Conservation (phyloP, 345 rosid species). For the Camelina neglecta region DNA sequence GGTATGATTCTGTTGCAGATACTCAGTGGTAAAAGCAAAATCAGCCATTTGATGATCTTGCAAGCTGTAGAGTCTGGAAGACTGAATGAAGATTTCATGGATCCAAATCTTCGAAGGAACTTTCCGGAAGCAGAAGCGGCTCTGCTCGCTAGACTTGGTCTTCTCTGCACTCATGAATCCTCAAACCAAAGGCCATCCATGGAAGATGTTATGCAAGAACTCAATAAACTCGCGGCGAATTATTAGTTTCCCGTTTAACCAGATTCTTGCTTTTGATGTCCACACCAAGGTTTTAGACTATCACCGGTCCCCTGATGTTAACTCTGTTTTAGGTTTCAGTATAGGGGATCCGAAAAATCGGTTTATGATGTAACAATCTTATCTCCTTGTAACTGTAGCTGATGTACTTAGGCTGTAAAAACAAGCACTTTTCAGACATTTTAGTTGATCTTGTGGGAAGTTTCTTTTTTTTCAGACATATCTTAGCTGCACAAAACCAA, state of each 20-base stretch:
- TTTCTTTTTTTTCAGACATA: slow-evolving; percentile 4
- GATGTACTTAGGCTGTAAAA: slow-evolving; percentile 43
- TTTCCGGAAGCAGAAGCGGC: slow-evolving; percentile 64
- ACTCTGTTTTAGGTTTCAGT: slow-evolving; percentile 32
- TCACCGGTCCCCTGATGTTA: slow-evolving; percentile 39
- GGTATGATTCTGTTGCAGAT: slow-evolving; percentile 81
- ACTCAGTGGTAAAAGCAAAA: slow-evolving; percentile 68
- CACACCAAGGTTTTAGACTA: slow-evolving; percentile 21
- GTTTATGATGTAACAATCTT: slow-evolving; percentile 32
- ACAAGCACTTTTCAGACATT: slow-evolving; percentile 25
- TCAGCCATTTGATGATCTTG: slow-evolving; percentile 50
- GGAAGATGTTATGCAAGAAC: slow-evolving; percentile 70
- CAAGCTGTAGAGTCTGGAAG: slow-evolving; percentile 62
- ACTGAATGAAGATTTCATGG: slow-evolving; percentile 60
- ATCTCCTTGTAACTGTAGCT: slow-evolving; percentile 40
- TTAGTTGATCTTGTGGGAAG: slow-evolving; percentile 24
- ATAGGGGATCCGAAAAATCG: slow-evolving; percentile 14
- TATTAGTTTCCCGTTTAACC: slow-evolving; percentile 30
- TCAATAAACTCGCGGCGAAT: slow-evolving; percentile 46
- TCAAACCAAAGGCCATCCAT: slow-evolving; percentile 74
- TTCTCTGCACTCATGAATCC: slow-evolving; percentile 76
- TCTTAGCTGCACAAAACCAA: slow-evolving; percentile 3
- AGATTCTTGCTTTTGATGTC: slow-evolving; percentile 38
- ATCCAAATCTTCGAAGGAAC: slow-evolving; percentile 66
- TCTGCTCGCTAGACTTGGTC: slow-evolving; percentile 63